Evolutionary conservation across 768 basidiomycete genomes (phyloP).

Genomic region (Suillus alpinus): DNA sequence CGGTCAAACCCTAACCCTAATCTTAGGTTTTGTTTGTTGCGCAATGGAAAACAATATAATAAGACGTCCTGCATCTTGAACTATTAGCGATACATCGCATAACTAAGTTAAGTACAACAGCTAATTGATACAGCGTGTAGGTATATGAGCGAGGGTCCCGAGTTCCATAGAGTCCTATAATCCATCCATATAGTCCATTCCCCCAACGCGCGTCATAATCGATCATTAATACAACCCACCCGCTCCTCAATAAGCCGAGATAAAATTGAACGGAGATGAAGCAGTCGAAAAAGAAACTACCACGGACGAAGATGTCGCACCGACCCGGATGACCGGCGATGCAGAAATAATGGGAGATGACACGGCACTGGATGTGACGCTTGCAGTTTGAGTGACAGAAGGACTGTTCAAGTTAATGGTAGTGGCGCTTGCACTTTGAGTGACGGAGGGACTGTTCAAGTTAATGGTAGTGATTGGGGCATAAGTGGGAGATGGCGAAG

Average conservation of each 20-base stretch:
- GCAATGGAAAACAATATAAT: neutral
- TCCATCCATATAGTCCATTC: neutral
- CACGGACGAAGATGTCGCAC: neutral
- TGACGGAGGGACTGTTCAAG: constrained; percentile 8
- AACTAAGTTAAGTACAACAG: neutral
- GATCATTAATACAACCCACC: neutral
- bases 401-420: constrained; percentile 10
- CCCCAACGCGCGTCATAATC: neutral
- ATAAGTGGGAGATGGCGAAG: constrained; percentile 1
- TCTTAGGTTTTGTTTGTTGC: neutral
- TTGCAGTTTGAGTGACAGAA: neutral
- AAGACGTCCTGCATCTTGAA: neutral
- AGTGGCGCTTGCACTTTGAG: neutral
- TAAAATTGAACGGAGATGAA: constrained; percentile 2
- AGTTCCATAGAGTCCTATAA: neutral
- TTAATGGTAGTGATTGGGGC: constrained; percentile 7
- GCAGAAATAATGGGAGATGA: neutral
- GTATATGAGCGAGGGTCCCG: neutral
- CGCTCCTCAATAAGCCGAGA: constrained; percentile 1
- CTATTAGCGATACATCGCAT: neutral
- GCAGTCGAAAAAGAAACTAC: neutral
- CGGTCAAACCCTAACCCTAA: neutral
- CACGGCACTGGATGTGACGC: neutral
- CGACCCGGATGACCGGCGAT: neutral
- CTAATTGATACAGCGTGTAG: constrained; percentile 2